phyloP scores from a whole-genome alignment of 2,329 filamentous ascomycete genomes.

The Cucurbitaria berberidis region DNA sequence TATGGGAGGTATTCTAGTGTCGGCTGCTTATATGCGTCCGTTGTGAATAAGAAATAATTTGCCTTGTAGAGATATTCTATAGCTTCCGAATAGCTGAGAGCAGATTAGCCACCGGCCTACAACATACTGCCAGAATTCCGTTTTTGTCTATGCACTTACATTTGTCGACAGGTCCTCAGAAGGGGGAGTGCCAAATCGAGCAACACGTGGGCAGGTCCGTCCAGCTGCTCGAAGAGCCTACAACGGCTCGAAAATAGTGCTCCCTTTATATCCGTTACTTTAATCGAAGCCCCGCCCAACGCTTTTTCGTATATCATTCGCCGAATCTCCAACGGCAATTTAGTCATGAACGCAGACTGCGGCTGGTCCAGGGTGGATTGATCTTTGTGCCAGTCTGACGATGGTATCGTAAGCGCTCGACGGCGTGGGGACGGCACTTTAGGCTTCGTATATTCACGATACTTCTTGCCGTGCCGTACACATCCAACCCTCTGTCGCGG shows the following conservation, averaged over 20 bases:
- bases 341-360: constrained; percentile 25
- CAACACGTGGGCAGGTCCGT: background rate
- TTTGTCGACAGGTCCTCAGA: constrained; percentile 26
- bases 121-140: background rate
- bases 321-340: constrained; percentile 29
- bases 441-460: constrained; percentile 4
- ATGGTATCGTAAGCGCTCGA: constrained; percentile 20
- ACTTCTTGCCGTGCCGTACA: background rate
- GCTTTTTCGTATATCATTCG: constrained; percentile 24
- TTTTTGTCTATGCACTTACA: constrained; percentile 16
- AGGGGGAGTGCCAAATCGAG: constrained; percentile 15
- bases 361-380: constrained; percentile 21
- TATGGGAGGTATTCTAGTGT: constrained; percentile 24
- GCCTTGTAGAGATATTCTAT: constrained; percentile 28
- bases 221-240: background rate
- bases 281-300: constrained; percentile 17
- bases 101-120: background rate
- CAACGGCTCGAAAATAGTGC: constrained; percentile 15
- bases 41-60: constrained; percentile 25
- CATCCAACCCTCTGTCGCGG: background rate
- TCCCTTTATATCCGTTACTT: constrained; percentile 12
- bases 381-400: constrained; percentile 4
- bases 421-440: constrained; percentile 22
- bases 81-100: constrained; percentile 31
- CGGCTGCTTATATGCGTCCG: constrained; percentile 13